phyloP scores from a whole-genome alignment of 108 stramenopile species.

The Cafeteria roenbergensis region DNA sequence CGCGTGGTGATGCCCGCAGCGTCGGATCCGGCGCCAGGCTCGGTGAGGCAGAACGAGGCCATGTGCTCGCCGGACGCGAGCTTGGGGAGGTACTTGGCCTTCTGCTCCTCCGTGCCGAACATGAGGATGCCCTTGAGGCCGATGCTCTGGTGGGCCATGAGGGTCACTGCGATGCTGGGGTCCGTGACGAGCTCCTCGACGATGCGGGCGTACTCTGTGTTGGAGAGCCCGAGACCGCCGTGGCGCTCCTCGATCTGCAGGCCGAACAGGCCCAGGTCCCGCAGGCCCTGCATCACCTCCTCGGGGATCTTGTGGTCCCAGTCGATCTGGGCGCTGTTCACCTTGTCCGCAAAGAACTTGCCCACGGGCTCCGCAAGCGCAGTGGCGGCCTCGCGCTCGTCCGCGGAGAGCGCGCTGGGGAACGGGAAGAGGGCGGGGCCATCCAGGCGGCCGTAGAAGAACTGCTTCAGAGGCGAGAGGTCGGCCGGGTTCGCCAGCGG shows the following conservation, averaged over 20 bases:
- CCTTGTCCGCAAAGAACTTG: conserved; percentile 2
- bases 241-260: conserved; percentile 17
- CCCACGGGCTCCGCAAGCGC: not conserved
- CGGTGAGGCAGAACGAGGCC: conserved; percentile 30
- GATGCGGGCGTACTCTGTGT: conserved; percentile 10
- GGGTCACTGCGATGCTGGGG: not conserved
- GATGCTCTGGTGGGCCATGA: conserved; percentile 17
- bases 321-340: not conserved
- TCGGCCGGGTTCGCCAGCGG: too few species aligned
- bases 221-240: conserved; percentile 12
- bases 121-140: conserved; percentile 16
- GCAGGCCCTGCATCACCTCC: not conserved
- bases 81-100: conserved; percentile 15
- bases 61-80: conserved; percentile 19
- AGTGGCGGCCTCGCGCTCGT: not conserved
- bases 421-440: not conserved
- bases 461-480: too few species aligned
- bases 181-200: conserved; percentile 14
- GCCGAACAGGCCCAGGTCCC: conserved; percentile 5
- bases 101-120: conserved; percentile 15
- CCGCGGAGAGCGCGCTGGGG: not conserved
- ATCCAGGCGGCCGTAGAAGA: too few species aligned
- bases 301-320: not conserved
- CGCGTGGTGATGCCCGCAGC: conserved; percentile 20
- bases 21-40: conserved; percentile 25